phyloP scores from a whole-genome alignment of 768 basidiomycete species.

The Lyophyllum semitale region DNA sequence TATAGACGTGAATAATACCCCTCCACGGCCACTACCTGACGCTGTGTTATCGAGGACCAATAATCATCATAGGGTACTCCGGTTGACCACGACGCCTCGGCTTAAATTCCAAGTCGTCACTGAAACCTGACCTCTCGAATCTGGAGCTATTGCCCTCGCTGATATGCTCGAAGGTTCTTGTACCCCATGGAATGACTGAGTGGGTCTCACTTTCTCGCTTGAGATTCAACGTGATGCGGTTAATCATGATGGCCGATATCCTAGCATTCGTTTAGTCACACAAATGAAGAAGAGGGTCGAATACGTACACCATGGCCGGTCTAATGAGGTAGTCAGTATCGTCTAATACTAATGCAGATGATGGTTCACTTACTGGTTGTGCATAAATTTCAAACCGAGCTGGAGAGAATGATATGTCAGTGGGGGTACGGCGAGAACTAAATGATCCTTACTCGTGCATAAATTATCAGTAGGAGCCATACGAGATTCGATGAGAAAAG shows the following conservation, averaged over 20 bases:
- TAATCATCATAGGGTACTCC: too few relatives aligned
- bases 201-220: background rate
- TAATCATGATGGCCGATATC: background rate
- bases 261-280: background rate
- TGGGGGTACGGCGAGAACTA: background rate
- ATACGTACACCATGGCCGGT: background rate
- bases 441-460: slow-evolving; percentile 11
- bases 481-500: slow-evolving; percentile 21
- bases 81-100: too few relatives aligned
- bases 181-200: background rate
- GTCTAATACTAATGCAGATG: background rate
- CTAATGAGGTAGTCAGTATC: background rate
- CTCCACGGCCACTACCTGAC: too few relatives aligned
- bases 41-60: too few relatives aligned
- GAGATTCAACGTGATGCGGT: background rate
- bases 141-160: too few relatives aligned
- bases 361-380: background rate
- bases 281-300: background rate
- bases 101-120: too few relatives aligned
- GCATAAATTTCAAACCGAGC: background rate
- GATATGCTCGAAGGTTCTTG: background rate
- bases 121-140: too few relatives aligned
- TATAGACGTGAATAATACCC: too few relatives aligned
- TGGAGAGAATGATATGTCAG: background rate
- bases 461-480: slow-evolving; percentile 16